Conservation (phyloP, 305 asterid genomes). For the Plantago lanceolata region DNA sequence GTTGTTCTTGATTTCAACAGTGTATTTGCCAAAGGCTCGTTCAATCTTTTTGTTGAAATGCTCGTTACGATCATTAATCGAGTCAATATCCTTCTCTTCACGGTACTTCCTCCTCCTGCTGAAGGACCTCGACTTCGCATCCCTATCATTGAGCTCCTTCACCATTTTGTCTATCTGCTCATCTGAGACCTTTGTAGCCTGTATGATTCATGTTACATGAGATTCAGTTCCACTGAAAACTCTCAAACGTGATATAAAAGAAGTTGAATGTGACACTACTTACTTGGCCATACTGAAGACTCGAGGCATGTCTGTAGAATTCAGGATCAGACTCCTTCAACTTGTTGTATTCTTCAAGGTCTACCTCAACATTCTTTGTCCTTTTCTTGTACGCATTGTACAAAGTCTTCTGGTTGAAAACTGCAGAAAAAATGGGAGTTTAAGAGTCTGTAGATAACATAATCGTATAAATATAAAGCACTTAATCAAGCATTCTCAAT, state of each 20-base stretch:
- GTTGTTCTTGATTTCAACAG: constrained; percentile 89
- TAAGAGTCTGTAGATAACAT: neutral
- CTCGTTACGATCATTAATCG: constrained; percentile 91
- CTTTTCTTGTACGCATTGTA: constrained; percentile 84
- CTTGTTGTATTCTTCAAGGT: constrained; percentile 64
- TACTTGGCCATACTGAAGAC: constrained; percentile 94
- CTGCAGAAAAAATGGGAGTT: constrained; percentile 32
- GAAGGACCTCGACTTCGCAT: constrained; percentile 65
- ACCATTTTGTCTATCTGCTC: constrained; percentile 81
- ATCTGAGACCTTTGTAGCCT: constrained; percentile 67
- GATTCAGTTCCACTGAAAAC: neutral
- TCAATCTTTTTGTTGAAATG: constrained; percentile 94
- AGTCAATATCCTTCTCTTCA: constrained; percentile 95
- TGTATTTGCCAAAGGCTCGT: constrained; percentile 86
- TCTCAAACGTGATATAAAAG: neutral
- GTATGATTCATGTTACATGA: constrained; percentile 20
- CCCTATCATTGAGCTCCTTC: constrained; percentile 77
- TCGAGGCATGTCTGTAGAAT: constrained; percentile 85
- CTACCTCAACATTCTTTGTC: constrained; percentile 52
- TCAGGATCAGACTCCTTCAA: constrained; percentile 88
- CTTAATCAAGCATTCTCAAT: neutral
- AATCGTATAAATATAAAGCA: neutral
- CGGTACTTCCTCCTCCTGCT: constrained; percentile 89
- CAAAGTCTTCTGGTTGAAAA: constrained; percentile 76
- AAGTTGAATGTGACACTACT: constrained; percentile 19